A percentile compares a stretch with the other conserved stretches of the same genome.
Conservation (phyloP, 305 asterid genomes). For the Fraxinus xanthoxyloides region DNA sequence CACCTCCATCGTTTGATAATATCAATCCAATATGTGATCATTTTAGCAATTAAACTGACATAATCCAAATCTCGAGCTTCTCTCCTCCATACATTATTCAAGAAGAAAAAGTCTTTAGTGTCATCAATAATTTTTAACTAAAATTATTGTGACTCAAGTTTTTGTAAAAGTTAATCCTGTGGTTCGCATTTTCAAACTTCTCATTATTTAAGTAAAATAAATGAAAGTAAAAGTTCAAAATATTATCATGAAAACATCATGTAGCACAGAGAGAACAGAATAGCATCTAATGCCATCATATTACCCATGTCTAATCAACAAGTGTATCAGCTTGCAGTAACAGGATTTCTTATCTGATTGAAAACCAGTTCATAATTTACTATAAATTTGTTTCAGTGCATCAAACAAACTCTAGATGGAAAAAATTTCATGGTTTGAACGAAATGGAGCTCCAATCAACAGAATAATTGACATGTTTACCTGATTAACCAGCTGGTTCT, state of each 20-base stretch:
- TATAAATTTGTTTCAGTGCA: background rate
- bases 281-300: background rate
- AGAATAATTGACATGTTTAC: constrained; percentile 28
- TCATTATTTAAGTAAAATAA: background rate
- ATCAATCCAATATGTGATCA: background rate
- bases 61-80: background rate
- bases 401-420: background rate
- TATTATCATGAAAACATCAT: background rate
- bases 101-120: background rate
- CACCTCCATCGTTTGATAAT: background rate
- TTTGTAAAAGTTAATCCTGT: background rate
- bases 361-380: background rate
- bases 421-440: background rate
- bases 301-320: background rate
- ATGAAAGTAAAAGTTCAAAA: background rate
- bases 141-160: background rate
- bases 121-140: background rate
- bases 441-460: background rate
- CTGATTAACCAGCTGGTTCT: constrained; percentile 90
- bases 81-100: background rate
- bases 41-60: background rate
- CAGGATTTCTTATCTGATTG: background rate
- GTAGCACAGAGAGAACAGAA: background rate
- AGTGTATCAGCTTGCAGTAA: background rate
- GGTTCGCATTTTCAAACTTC: background rate